Evolutionary conservation across 2,329 filamentous ascomycete species (phyloP).

Genomic region (Trichoderma aggressivum): DNA sequence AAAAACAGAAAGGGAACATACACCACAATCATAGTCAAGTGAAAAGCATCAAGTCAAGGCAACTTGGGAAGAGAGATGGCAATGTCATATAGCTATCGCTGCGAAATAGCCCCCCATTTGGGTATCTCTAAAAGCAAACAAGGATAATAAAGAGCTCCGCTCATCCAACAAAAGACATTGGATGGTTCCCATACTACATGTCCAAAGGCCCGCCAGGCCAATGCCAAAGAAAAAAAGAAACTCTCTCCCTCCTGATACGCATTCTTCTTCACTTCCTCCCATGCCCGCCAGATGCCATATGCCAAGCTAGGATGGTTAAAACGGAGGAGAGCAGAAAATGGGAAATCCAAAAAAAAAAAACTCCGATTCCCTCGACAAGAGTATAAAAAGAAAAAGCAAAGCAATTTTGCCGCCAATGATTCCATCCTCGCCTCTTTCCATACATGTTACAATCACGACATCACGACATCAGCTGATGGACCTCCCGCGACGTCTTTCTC

Average conservation of each 20-base stretch:
- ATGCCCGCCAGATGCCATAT: not conserved
- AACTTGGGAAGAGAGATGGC: not conserved
- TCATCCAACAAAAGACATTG: not conserved
- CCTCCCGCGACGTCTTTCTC: not conserved
- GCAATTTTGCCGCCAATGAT: not conserved
- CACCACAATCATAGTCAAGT: not conserved
- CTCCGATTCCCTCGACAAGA: not conserved
- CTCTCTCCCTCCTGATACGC: not conserved
- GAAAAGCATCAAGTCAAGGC: not conserved
- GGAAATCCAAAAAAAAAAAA: not conserved
- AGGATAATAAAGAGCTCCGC: not conserved
- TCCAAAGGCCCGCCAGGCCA: not conserved
- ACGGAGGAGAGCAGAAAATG: not conserved
- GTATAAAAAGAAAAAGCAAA: not conserved
- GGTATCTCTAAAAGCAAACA: constrained; percentile 8
- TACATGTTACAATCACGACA: not conserved
- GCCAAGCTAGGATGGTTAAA: not conserved
- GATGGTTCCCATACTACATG: not conserved
- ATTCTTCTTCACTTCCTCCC: not conserved
- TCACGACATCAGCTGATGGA: not conserved
- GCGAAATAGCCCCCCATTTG: not conserved
- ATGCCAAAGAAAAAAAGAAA: not conserved
- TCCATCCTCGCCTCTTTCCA: not conserved
- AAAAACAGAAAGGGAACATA: not conserved
- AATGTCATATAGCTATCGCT: not conserved